Evolutionary conservation across 768 basidiomycete genomes (phyloP).

Genomic region (Trametes maxima): DNA sequence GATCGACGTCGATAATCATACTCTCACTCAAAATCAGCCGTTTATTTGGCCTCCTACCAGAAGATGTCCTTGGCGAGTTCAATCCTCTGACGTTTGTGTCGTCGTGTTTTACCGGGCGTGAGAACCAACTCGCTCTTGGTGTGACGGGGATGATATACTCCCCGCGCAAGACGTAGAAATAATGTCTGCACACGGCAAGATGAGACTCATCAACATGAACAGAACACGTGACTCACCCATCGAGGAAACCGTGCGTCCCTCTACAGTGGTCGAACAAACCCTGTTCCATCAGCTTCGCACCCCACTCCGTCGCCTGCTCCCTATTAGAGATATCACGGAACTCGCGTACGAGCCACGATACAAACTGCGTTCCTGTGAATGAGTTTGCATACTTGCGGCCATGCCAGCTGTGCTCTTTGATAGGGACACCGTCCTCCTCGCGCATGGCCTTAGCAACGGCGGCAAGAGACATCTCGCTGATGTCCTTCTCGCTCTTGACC

Average conservation of each 20-base stretch:
- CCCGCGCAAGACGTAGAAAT: slow-evolving; percentile 83
- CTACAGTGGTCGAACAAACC: slow-evolving; percentile 87
- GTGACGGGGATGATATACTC: slow-evolving; percentile 75
- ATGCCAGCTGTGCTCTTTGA: slow-evolving; percentile 88
- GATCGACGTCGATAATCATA: slow-evolving; percentile 89
- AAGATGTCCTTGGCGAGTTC: slow-evolving; percentile 14
- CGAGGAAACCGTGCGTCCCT: slow-evolving; percentile 79
- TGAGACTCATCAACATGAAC: neutral
- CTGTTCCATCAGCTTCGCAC: slow-evolving; percentile 71
- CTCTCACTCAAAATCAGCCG: slow-evolving; percentile 80
- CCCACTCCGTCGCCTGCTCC: slow-evolving; percentile 80
- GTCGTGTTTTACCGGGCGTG: slow-evolving; percentile 45
- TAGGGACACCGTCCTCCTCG: slow-evolving; percentile 80
- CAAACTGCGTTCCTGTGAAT: slow-evolving; percentile 88
- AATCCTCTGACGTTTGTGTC: slow-evolving; percentile 36
- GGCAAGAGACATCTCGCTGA: slow-evolving; percentile 62
- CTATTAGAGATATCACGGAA: slow-evolving; percentile 87
- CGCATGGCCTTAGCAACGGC: slow-evolving; percentile 83
- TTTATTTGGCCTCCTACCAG: slow-evolving; percentile 47
- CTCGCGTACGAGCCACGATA: slow-evolving; percentile 90
- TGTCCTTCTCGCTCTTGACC: slow-evolving; percentile 75
- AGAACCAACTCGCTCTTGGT: slow-evolving; percentile 72
- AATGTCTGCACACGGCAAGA: slow-evolving; percentile 56
- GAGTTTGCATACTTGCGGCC: slow-evolving; percentile 70
- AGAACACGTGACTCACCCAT: slow-evolving; percentile 59